Percentiles rank a stretch among this genome's conserved stretches.
Conservation (phyloP, 2,329 filamentous ascomycete species). For the Penicillium sp. region DNA sequence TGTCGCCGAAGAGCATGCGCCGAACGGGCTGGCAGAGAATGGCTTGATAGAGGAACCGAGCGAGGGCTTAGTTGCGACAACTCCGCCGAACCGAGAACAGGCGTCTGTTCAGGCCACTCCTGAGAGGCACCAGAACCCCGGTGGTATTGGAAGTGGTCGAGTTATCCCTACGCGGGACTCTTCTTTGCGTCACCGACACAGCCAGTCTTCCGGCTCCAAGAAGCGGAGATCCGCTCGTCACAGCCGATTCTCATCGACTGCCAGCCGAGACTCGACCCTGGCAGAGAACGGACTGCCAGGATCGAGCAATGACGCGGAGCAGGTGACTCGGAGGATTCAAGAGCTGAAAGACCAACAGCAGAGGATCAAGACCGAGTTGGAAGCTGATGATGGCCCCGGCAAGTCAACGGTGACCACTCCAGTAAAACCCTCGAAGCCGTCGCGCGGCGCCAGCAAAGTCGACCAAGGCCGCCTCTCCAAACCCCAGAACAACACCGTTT, state of each 20-base stretch:
- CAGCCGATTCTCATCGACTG: constrained; percentile 41
- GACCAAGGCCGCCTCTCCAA: constrained; percentile 13
- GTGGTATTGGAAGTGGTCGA: constrained; percentile 50
- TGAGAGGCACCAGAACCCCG: constrained; percentile 34
- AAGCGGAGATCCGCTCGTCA: constrained; percentile 56
- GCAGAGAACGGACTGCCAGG: constrained; percentile 43
- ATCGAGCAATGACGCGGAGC: constrained; percentile 51
- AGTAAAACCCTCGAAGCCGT: constrained; percentile 15
- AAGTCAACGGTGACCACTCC: constrained; percentile 22
- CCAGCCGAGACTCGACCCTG: constrained; percentile 42
- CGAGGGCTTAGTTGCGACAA: constrained; percentile 21
- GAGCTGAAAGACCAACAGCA: constrained; percentile 61
- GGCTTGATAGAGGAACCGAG: constrained; percentile 23
- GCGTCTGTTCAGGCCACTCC: constrained; percentile 35
- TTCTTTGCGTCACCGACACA: constrained; percentile 58
- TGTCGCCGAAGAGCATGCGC: constrained; percentile 41
- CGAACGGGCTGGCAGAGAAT: constrained; percentile 21
- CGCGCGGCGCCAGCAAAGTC: constrained; percentile 22
- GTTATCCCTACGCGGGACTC: constrained; percentile 69
- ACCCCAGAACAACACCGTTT: constrained; percentile 8
- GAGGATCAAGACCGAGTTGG: constrained; percentile 54
- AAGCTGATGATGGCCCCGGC: constrained; percentile 40
- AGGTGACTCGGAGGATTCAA: constrained; percentile 60
- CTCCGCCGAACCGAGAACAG: constrained; percentile 37
- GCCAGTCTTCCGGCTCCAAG: constrained; percentile 53